A percentile compares a stretch with the other conserved stretches of the same genome.
phyloP scores from a whole-genome alignment of 345 rosid genomes.

The Xanthoceras sorbifolium region DNA sequence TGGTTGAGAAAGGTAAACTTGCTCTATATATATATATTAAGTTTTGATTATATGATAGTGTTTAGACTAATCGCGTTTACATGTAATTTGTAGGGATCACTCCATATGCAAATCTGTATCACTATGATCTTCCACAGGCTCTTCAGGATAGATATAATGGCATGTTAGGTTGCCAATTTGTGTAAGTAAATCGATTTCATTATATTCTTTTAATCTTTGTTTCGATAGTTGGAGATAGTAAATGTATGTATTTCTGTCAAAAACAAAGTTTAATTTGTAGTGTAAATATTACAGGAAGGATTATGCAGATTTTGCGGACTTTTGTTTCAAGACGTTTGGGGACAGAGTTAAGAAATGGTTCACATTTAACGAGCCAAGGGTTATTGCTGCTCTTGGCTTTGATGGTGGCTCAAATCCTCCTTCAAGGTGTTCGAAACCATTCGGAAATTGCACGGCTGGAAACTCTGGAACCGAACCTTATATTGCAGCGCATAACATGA shows the following conservation, averaged over 20 bases:
- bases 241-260: background rate
- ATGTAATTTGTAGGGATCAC: constrained; percentile 40
- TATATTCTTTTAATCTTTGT: too few relatives aligned
- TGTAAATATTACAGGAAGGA: constrained; percentile 43
- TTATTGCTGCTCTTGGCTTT: constrained; percentile 60
- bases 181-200: constrained; percentile 31
- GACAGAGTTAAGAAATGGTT: constrained; percentile 69
- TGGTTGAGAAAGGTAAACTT: constrained; percentile 45
- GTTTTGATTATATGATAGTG: too few relatives aligned
- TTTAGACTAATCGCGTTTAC: background rate
- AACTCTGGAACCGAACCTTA: constrained; percentile 69
- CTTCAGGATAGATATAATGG: constrained; percentile 49
- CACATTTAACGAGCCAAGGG: constrained; percentile 65
- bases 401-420: constrained; percentile 59
- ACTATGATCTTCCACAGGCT: constrained; percentile 56
- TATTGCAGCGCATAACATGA: constrained; percentile 53
- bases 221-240: too few relatives aligned
- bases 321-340: constrained; percentile 63
- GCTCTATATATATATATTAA: too few relatives aligned
- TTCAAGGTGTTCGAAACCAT: constrained; percentile 55
- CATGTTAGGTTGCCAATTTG: constrained; percentile 34
- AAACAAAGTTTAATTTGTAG: background rate
- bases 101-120: constrained; percentile 59
- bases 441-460: constrained; percentile 57
- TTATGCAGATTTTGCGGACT: constrained; percentile 58